Conservation (phyloP, 345 rosid genomes). For the Euphorbia pulcherrima region DNA sequence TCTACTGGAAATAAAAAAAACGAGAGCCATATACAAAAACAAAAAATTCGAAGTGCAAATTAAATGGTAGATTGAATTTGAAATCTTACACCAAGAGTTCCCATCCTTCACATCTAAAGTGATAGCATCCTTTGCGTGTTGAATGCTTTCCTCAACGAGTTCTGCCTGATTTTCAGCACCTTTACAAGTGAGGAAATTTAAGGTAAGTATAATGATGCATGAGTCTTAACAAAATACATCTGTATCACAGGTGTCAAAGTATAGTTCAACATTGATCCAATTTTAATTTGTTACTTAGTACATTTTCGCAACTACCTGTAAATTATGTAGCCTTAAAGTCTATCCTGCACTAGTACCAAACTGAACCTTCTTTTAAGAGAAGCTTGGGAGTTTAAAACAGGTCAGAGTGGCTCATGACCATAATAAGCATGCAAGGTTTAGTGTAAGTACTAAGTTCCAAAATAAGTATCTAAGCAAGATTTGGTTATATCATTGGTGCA, state of each 20-base stretch:
- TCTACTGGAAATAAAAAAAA: background rate
- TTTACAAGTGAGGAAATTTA: slow-evolving; percentile 20
- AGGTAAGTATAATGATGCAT: slow-evolving; percentile 10
- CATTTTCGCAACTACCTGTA: slow-evolving; percentile 8
- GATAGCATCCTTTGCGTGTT: slow-evolving; percentile 69
- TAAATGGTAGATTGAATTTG: background rate
- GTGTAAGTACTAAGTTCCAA: background rate
- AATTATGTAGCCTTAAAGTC: background rate
- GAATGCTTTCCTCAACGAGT: slow-evolving; percentile 60
- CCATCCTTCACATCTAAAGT: slow-evolving; percentile 75
- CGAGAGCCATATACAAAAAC: background rate
- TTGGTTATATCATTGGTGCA: background rate
- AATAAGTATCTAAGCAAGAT: background rate
- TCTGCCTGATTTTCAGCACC: slow-evolving; percentile 53
- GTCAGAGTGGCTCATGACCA: slow-evolving; percentile 1
- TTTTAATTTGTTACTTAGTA: background rate
- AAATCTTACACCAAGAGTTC: slow-evolving; percentile 66
- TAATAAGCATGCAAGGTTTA: slow-evolving; percentile 2
- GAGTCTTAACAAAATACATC: background rate
- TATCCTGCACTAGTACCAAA: slow-evolving; percentile 6
- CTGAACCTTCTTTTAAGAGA: background rate
- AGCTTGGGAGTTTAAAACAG: slow-evolving; percentile 3
- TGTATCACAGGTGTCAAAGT: background rate
- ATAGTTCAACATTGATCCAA: background rate
- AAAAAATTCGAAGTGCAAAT: background rate